Evolutionary conservation across 1,139 yeast species (phyloP), one percentile per base, ranked within the genome.

Genomic region (Taphrina deformans): DNA sequence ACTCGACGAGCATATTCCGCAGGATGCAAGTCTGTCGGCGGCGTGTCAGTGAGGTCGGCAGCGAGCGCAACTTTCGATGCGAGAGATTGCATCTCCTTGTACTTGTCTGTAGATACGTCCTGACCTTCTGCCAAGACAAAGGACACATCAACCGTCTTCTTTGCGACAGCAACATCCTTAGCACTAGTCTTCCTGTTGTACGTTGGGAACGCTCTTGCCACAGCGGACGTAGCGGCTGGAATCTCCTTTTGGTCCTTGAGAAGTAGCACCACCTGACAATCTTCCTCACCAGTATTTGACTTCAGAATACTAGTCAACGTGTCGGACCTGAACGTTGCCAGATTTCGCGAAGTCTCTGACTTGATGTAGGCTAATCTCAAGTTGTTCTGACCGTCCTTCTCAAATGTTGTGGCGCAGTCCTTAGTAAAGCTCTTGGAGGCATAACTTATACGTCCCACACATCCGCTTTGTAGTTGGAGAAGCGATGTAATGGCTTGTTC

Each of bases 141-240:
- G 18, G 61, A 55, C 16, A 55, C 51, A 12, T 41, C 51, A 1
- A 55, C 41, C 7, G 27, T n/a, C 44, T 55, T 41, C 35, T 55
- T 45, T 14, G 35, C 29, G 12, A 24, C 26, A 14, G 61, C 61
- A 10, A 27, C 35, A n/a, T 26, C 35, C 23, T 48, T 48, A 2
- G 21, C 35, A 29, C 35, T 23, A 3, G 61, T 27, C 31, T 44
- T 41, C 6, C 35, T 24, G 27, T 44, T 27, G 40, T 55, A 55
- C n/a, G 38, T 27, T 14, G 61, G 61, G 52, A 55, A 55, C 7
- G 61, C 52, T n/a, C 48, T 55, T 7, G 61, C 61, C 18, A 55
- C 41, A 9, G 61, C 61, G 7, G 51, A 44, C 12, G 61, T 41
- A 10, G 61, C 61, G 21, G 61, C 51, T 26, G 48, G 48, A 5